A percentile compares a stretch with the other conserved stretches of the same genome.
Evolutionary conservation across 768 basidiomycete species (phyloP).

Genomic region (Butyriboletus loyo): DNA sequence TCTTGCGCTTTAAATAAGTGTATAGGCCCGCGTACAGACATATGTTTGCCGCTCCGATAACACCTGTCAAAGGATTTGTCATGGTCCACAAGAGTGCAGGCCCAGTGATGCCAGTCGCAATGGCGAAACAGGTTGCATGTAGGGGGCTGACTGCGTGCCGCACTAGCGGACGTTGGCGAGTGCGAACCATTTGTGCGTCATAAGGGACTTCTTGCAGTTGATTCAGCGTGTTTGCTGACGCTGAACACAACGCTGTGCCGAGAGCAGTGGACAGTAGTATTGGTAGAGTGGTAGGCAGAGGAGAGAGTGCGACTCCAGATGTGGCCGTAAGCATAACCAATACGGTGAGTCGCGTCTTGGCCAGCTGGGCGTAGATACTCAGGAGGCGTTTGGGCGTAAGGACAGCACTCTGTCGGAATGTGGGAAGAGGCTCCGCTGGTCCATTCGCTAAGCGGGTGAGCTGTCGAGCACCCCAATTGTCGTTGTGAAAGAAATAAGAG

Average conservation of each 20-base stretch:
- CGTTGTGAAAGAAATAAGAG: slow-evolving; percentile 65
- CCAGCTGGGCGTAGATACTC: slow-evolving; percentile 72
- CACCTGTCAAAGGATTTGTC: slow-evolving; percentile 83
- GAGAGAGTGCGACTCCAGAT: slow-evolving; percentile 90
- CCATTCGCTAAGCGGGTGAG: slow-evolving; percentile 10
- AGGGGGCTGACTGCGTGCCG: slow-evolving; percentile 78
- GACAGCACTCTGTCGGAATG: slow-evolving; percentile 37
- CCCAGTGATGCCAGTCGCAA: slow-evolving; percentile 73
- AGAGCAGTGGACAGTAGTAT: slow-evolving; percentile 82
- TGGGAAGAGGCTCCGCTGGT: slow-evolving; percentile 15
- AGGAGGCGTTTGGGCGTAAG: slow-evolving; percentile 53
- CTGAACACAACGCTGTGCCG: slow-evolving; percentile 88
- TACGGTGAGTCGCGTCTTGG: slow-evolving; percentile 80
- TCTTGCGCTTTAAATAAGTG: slow-evolving; percentile 87
- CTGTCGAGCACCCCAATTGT: slow-evolving; percentile 42
- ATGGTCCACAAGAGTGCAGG: slow-evolving; percentile 74
- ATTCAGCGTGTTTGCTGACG: slow-evolving; percentile 92
- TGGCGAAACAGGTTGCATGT: slow-evolving; percentile 81
- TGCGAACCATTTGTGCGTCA: slow-evolving; percentile 95
- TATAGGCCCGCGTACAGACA: slow-evolving; percentile 88
- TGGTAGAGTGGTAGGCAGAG: slow-evolving; percentile 79
- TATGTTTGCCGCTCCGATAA: slow-evolving; percentile 81
- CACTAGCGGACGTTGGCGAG: slow-evolving; percentile 83
- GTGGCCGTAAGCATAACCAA: slow-evolving; percentile 88
- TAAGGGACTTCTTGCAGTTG: slow-evolving; percentile 93